Evolutionary conservation across 345 rosid genomes (phyloP).

Genomic region (Corymbia maculata): DNA sequence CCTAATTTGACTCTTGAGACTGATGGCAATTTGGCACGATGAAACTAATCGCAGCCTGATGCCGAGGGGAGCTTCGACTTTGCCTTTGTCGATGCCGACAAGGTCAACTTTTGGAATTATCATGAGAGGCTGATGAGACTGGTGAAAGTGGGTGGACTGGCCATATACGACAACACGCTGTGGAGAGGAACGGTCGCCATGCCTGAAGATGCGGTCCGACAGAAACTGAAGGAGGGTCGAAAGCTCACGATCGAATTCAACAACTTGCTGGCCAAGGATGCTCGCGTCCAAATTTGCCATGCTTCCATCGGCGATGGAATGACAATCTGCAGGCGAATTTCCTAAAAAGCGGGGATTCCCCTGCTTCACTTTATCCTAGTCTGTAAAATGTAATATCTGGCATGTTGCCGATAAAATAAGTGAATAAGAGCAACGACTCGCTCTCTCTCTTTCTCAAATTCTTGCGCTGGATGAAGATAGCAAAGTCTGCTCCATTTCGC

Average conservation of each 20-base stretch:
- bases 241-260: conserved; percentile 27
- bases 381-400: background rate
- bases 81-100: conserved; percentile 61
- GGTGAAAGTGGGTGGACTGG: conserved; percentile 47
- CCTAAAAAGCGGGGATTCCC: background rate
- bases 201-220: too few relatives aligned
- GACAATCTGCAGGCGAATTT: conserved; percentile 34
- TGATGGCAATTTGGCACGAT: background rate
- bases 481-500: conserved; percentile 89
- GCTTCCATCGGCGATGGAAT: conserved; percentile 51
- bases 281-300: conserved; percentile 39
- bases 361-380: background rate
- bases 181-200: conserved; percentile 2
- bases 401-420: background rate
- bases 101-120: conserved; percentile 32
- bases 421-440: background rate
- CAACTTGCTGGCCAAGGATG: conserved; percentile 28
- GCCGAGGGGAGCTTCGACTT: conserved; percentile 37
- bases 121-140: conserved; percentile 52
- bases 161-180: conserved; percentile 53
- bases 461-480: conserved; percentile 85
- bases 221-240: too few relatives aligned
- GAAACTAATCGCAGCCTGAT: conserved; percentile 8
- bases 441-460: conserved; percentile 35
- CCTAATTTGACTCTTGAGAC: background rate